Evolutionary conservation across 306 rosid genomes (phyloP), one percentile per base, ranked within the genome.

Genomic region (Corylus heterophylla): DNA sequence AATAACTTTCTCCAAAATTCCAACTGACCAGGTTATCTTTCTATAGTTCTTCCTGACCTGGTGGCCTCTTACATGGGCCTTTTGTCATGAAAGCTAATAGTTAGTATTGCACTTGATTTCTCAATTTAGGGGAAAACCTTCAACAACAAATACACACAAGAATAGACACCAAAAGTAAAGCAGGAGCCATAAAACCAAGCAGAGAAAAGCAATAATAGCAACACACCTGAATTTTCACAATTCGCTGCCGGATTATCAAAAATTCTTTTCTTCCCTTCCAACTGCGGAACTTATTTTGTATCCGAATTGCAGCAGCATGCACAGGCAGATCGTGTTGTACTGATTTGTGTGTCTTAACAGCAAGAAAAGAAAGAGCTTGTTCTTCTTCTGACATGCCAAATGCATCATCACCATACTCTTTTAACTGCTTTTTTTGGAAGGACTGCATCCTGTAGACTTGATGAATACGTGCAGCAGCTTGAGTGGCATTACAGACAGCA

Each of bases 11-110:
- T 92, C 98, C 66, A 92, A 12, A n/a, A 94, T 92, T 80, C 98
- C 97, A 29, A 94, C 97, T 0, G 98, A 84, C 98, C 98, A 92
- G 48, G 82, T 52, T 55, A 94, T 83, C 88, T 89, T 90, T 66
- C 82, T 82, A 56, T 83, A 56, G 74, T 79, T 89, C 77, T 89
- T 94, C 87, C 98, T 87, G 49, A 90, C 96, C 87, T 94, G 98
- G 84, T 92, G 94, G 54, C 98, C 97, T 88, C 98, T 89, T 54
- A 90, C 97, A 73, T 89, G 96, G 78, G 98, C 98, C 97, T 92
- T 78, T 83, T 44, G 69, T 66, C 64, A 58, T 45, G 50, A 58
- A 81, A 71, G 62, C n/a, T 66, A 39, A 20, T 63, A 27, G 76
- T 83, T 71, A 87, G 29, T 76, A 49, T 74, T 75, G 37, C 31